Conservation (phyloP, 306 rosid species). For the Leucaena leucocephala region DNA sequence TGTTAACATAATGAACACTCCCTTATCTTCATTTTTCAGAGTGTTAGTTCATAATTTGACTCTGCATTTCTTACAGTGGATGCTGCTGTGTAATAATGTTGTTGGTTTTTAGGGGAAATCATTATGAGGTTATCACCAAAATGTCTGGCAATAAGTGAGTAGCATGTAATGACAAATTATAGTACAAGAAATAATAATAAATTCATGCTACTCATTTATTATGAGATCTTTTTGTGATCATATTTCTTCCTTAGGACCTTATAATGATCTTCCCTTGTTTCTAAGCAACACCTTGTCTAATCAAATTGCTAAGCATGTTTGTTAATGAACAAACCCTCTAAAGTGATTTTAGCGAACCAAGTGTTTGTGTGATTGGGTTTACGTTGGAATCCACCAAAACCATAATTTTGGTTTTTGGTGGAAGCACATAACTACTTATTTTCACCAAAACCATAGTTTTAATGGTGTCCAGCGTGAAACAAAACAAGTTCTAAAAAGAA, state of each 20-base stretch:
- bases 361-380: neutral
- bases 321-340: neutral
- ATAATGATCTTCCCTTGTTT: too few species aligned
- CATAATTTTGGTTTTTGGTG: neutral
- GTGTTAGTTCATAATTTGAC: neutral
- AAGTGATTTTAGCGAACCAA: neutral
- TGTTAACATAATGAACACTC: neutral
- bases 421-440: neutral
- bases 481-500: neutral
- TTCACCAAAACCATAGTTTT: neutral
- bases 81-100: neutral
- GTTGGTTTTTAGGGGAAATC: too few species aligned
- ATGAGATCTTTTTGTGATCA: too few species aligned
- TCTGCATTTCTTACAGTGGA: neutral
- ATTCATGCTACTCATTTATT: too few species aligned
- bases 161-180: too few species aligned
- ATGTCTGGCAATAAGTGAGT: too few species aligned
- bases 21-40: neutral
- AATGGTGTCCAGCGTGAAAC: neutral
- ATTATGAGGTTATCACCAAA: too few species aligned
- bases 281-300: neutral
- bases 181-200: too few species aligned
- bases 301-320: neutral
- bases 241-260: too few species aligned
- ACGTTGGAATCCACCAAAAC: neutral